Base-by-base conservation (phyloP, 2,329 filamentous ascomycete species). In the Arachnopeziza araneosa region DNA sequence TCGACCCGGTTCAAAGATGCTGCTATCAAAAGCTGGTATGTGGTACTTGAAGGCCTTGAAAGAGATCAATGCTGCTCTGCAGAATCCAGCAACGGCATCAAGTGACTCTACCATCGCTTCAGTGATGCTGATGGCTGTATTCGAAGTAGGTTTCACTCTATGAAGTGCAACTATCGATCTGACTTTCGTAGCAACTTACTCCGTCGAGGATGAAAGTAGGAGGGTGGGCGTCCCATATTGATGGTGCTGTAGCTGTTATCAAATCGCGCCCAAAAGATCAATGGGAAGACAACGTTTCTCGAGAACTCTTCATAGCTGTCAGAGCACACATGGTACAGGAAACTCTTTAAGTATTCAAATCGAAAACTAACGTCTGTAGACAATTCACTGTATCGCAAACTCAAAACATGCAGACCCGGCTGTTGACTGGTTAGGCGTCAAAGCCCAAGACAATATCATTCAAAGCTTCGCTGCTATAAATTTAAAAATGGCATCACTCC, bases 191-290 rank as follows among this genome's bases (percentile, higher is more conserved):
- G 69, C 67, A 70, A 67, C 48, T 85, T 44, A 80, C 78, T 1
- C 80, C 82, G 10, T 80, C 79, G 57, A 76, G 82, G 52, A 72
- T 83, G 63, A 80, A 79, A 22, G 78, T 80, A 67, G 73, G 79
- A 56, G 82, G 82, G 1, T 86, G 83, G 83, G 79, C 81, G 2
- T 83, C 82, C 8, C 83, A 86, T 63, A 79, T 82, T 8, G 80
- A 84, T 61, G 83, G 83, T 8, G 84, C 83, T 22, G 79, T 86
- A 36, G 80, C 83, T 63, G 73, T 86, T 1, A 80, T 83, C 56
- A 82, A 81, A 68, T 76, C 78, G 1, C 78, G 83, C 14, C 81
- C 82, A 5, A 78, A 75, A 60, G 76, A 78, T 59, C 80, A 83
- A 64, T 71, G 83, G 21, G 72, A 75, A 52, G 82, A 79, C n/a